phyloP scores from a whole-genome alignment of 2,329 filamentous ascomycete genomes.

The Aspergillus japonicus region DNA sequence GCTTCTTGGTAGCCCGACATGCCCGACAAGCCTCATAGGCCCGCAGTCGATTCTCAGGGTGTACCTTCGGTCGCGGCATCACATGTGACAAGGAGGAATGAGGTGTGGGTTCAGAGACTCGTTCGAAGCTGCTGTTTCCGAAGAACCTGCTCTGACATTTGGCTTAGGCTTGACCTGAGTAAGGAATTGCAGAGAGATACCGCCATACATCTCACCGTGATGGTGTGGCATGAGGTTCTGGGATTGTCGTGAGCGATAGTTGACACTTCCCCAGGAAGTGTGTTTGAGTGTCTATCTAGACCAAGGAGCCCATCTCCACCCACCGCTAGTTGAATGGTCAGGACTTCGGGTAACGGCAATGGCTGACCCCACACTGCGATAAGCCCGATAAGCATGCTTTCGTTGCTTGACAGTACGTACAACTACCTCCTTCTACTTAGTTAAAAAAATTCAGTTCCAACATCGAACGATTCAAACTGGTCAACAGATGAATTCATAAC shows the following conservation, averaged over 20 bases:
- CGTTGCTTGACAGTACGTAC: not conserved
- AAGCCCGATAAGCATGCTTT: not conserved
- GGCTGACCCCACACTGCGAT: not conserved
- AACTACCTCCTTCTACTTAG: too few relatives aligned
- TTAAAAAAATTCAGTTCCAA: too few relatives aligned
- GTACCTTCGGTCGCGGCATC: conserved; percentile 56
- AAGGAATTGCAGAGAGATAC: not conserved
- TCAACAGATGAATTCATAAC: not conserved
- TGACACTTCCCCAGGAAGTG: not conserved
- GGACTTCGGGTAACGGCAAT: not conserved
- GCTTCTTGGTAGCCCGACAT: conserved; percentile 53
- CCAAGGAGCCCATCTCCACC: not conserved
- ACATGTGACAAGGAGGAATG: not conserved
- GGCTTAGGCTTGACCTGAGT: too few relatives aligned
- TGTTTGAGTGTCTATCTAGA: not conserved
- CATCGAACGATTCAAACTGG: not conserved
- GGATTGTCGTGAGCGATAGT: not conserved
- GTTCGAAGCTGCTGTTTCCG: not conserved
- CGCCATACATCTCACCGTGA: not conserved
- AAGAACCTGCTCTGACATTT: not conserved
- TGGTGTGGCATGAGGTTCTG: not conserved
- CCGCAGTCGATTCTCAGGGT: conserved; percentile 50
- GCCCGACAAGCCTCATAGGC: conserved; percentile 51
- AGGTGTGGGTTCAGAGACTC: not conserved
- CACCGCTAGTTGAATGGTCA: not conserved